phyloP scores from a whole-genome alignment of 2,329 filamentous ascomycete species.

The Fusarium sambucinum region DNA sequence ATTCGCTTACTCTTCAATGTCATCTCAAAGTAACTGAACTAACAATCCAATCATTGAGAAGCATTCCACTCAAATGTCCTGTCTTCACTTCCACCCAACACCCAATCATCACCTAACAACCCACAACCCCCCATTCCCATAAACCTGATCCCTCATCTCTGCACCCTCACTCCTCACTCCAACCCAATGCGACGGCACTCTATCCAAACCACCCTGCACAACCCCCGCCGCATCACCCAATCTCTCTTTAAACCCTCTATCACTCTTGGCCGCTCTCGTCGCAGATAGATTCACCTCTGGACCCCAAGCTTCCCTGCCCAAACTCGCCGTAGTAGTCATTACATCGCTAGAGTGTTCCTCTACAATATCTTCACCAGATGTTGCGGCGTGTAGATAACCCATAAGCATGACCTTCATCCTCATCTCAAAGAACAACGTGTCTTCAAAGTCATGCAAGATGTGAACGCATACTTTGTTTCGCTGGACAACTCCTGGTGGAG shows the following conservation, averaged over 20 bases:
- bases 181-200: conserved; percentile 68
- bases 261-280: conserved; percentile 55
- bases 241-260: conserved; percentile 59
- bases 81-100: background rate
- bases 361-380: conserved; percentile 45
- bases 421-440: conserved; percentile 55
- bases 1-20: background rate
- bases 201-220: conserved; percentile 67
- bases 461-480: conserved; percentile 66
- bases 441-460: conserved; percentile 65
- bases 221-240: conserved; percentile 62
- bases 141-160: conserved; percentile 61
- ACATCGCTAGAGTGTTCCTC: conserved; percentile 56
- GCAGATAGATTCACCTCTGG: conserved; percentile 55
- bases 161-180: conserved; percentile 67
- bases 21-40: background rate
- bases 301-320: conserved; percentile 61
- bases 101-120: conserved; percentile 49
- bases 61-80: background rate
- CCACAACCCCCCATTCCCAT: conserved; percentile 64
- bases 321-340: conserved; percentile 58
- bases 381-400: conserved; percentile 65
- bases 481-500: conserved; percentile 59
- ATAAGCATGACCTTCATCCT: conserved; percentile 68
- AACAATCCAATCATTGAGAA: background rate